Base-by-base conservation (phyloP, 2,329 filamentous ascomycete species). In the Fusarium sp. region DNA sequence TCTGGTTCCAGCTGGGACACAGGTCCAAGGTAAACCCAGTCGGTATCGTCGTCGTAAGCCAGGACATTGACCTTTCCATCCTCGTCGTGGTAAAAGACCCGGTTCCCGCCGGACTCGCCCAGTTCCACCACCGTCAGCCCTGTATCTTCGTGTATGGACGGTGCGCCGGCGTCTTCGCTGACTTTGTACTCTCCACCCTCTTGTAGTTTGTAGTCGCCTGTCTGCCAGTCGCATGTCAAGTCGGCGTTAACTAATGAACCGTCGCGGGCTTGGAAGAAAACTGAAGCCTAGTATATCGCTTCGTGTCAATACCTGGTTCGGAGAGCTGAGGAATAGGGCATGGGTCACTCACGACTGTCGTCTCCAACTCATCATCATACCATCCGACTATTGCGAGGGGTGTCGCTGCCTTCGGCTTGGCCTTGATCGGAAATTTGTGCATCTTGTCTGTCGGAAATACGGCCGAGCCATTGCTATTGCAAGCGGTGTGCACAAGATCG, bases 41-140 rank as follows among this genome's bases (percentile, higher is more conserved):
- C 72, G 7, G 72, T 75, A 38, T 75, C 72, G n/a, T 75, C 72
- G 29, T 75, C 72, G 44, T 75, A 75, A 7, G 72, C 72, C 9
- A 75, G 12, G 11, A 71, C 7, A 14, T 70, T 73, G 2, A 75
- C 42, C 11, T 49, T 27, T 6, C 69, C 69, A 10, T 73, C 63
- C 46, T 70, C 66, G 6, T 75, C 72, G 22, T 75, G 72, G 38
- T 75, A 75, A 7, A 75, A 75, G 17, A 75, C 31, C 17, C 72
- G 63, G 24, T 69, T 75, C 4, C 72, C 72, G 4, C 72, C 72
- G 5, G 46, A 55, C 5, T 75, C 72, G 10, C 72, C 72, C 5
- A 75, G 66, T 22, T 75, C 72, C 3, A 71, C 67, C 1, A 75
- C 38, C 5, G 69, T 59, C 16, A 75, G 38, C 29, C 72, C 69